Evolutionary conservation across 495 filamentous ascomycete genomes (phyloP).

Genomic region (Aspergillus biplanus): DNA sequence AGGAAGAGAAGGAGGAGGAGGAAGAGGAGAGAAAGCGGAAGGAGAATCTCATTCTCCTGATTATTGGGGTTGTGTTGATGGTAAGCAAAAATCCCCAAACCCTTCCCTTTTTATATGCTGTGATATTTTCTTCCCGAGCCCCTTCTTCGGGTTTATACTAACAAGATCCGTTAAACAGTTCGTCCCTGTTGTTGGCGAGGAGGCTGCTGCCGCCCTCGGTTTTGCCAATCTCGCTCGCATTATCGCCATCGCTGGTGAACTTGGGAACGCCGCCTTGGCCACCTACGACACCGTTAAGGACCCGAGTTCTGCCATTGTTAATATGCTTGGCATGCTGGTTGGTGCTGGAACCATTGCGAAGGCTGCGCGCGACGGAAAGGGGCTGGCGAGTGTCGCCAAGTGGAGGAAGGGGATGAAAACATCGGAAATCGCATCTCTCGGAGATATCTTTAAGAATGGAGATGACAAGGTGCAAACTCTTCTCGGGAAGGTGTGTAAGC

Average conservation of each 20-base stretch:
- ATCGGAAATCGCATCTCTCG: no score
- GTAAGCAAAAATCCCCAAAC: no score
- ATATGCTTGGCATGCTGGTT: constrained; percentile 9
- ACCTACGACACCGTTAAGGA: constrained; percentile 4
- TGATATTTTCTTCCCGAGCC: no score
- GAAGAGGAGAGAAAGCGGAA: constrained; percentile 1
- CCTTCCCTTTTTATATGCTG: neutral
- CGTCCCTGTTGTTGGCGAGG: constrained; percentile 3
- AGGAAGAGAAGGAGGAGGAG: constrained; percentile 6
- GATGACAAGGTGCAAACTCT: no score
- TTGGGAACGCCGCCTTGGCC: neutral
- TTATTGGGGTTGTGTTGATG: constrained; percentile 1
- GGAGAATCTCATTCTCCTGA: neutral
- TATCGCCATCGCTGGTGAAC: constrained; percentile 2
- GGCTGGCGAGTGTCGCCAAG: no score
- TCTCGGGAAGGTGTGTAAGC: no score
- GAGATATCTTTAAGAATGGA: no score
- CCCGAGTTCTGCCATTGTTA: constrained; percentile 1
- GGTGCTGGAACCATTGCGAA: neutral
- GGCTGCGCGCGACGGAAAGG: neutral
- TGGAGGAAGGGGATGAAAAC: no score
- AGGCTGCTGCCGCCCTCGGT: neutral
- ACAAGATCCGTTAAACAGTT: no score
- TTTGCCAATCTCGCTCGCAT: neutral
- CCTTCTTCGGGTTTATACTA: no score